These are phyloP conservation scores for Dictyostelium capitatum DNA, from an alignment of 78 protist genomes.

Conservation along the genomic window DNA sequence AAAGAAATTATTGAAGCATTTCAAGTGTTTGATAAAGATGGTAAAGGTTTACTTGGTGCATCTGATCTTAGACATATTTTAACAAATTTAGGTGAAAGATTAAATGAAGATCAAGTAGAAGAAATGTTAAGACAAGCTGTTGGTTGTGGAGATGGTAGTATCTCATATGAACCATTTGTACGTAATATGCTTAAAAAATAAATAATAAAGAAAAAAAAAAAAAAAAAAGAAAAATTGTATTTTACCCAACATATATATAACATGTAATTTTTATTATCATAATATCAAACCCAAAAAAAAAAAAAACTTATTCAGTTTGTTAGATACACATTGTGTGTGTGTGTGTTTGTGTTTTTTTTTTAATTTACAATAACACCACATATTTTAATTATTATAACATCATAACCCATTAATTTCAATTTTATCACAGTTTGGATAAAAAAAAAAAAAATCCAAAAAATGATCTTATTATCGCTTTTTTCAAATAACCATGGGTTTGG, in stretches of 20 bases:
- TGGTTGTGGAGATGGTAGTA: slow-evolving; percentile 73
- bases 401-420: too few species aligned
- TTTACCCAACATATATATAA: not conserved
- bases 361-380: too few species aligned
- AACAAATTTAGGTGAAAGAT: slow-evolving; percentile 80
- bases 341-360: too few species aligned
- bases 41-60: slow-evolving; percentile 79
- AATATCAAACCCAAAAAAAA: too few species aligned
- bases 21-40: slow-evolving; percentile 77
- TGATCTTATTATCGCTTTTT: too few species aligned
- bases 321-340: too few species aligned
- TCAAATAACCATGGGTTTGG: too few species aligned
- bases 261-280: not conserved
- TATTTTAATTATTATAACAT: too few species aligned
- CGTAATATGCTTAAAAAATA: slow-evolving; percentile 69
- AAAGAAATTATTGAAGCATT: slow-evolving; percentile 76
- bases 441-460: too few species aligned
- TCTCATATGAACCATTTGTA: slow-evolving; percentile 69
- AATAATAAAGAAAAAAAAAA: not conserved
- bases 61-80: slow-evolving; percentile 72
- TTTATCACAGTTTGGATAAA: too few species aligned
- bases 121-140: slow-evolving; percentile 79
- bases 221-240: not conserved
- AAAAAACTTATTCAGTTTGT: too few species aligned
- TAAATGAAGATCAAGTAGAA: slow-evolving; percentile 74